These are phyloP conservation scores for Limnanthes douglasii DNA, from an alignment of 345 rosid genomes.

Conservation along the genomic window DNA sequence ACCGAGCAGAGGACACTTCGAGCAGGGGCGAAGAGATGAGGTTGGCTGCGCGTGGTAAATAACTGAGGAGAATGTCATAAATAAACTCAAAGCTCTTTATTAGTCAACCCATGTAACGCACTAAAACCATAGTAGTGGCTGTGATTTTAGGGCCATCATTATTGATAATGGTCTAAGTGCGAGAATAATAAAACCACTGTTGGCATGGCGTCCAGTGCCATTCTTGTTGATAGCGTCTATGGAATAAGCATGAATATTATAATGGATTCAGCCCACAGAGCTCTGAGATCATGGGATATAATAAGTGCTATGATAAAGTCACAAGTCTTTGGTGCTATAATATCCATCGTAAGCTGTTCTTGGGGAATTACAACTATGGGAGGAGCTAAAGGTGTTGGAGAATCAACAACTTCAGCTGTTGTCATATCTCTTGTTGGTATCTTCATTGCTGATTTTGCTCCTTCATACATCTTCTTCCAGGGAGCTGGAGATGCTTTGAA, in stretches of 20 bases:
- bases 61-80: no score
- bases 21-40: no score
- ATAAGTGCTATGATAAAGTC: conserved; percentile 81
- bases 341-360: conserved; percentile 74
- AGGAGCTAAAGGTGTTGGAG: conserved; percentile 85
- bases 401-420: conserved; percentile 75
- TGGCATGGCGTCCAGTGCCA: conserved; percentile 72
- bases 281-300: conserved; percentile 57
- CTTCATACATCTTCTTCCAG: conserved; percentile 66
- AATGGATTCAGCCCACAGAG: conserved; percentile 64
- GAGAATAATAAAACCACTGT: no score
- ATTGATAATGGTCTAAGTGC: no score
- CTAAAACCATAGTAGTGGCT: no score
- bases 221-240: conserved; percentile 60
- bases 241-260: conserved; percentile 63
- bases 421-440: conserved; percentile 79
- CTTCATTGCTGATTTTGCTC: conserved; percentile 64
- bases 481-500: conserved; percentile 79
- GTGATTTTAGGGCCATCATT: no score
- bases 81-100: no score
- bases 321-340: conserved; percentile 67
- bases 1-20: no score
- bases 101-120: no score
- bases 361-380: conserved; percentile 82
- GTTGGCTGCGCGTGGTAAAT: no score